These are phyloP conservation scores for Coemansia pectinata DNA, from an alignment of 192 early-diverging fungal genomes.

Conservation along the genomic window DNA sequence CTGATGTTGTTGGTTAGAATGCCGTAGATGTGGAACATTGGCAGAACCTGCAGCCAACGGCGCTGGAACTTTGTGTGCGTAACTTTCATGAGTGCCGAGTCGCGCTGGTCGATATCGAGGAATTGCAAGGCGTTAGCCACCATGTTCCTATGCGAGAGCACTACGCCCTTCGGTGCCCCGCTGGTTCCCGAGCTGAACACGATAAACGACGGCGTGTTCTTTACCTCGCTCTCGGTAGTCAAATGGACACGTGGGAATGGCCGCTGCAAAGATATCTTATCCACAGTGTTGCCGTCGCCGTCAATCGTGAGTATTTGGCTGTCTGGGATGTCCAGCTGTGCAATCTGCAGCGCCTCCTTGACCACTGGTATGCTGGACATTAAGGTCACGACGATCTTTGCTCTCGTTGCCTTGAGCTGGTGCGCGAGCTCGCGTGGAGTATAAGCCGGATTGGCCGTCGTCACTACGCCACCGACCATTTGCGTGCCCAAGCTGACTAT, in stretches of 20 bases:
- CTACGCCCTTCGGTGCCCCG: slow-evolving; percentile 82
- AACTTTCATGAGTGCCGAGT: slow-evolving; percentile 19
- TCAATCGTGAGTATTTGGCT: slow-evolving; percentile 35
- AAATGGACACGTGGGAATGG: slow-evolving; percentile 43
- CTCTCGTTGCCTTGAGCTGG: slow-evolving; percentile 71
- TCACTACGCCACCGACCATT: slow-evolving; percentile 67
- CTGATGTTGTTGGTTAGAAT: slow-evolving; percentile 55
- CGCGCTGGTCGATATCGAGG: slow-evolving; percentile 41
- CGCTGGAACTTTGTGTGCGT: slow-evolving; percentile 19
- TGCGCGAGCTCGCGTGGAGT: slow-evolving; percentile 74
- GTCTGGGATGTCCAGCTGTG: slow-evolving; percentile 31
- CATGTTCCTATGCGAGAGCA: slow-evolving; percentile 78
- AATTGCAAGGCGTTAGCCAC: slow-evolving; percentile 72
- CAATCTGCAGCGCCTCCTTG: slow-evolving; percentile 30
- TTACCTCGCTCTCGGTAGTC: slow-evolving; percentile 14
- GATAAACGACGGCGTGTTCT: slow-evolving; percentile 43
- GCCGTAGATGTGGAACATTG: slow-evolving; percentile 78
- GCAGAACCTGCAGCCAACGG: slow-evolving; percentile 54
- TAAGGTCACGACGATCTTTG: slow-evolving; percentile 65
- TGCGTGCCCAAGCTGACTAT: slow-evolving; percentile 64
- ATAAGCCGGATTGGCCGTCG: slow-evolving; percentile 83
- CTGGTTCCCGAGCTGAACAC: slow-evolving; percentile 54
- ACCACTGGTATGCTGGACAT: slow-evolving; percentile 17
- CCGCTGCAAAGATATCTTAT: slow-evolving; percentile 9
- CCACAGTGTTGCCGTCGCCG: slow-evolving; percentile 8